Evolutionary conservation across 2,329 filamentous ascomycete genomes (phyloP).

Genomic region (Rutstroemia sp.): DNA sequence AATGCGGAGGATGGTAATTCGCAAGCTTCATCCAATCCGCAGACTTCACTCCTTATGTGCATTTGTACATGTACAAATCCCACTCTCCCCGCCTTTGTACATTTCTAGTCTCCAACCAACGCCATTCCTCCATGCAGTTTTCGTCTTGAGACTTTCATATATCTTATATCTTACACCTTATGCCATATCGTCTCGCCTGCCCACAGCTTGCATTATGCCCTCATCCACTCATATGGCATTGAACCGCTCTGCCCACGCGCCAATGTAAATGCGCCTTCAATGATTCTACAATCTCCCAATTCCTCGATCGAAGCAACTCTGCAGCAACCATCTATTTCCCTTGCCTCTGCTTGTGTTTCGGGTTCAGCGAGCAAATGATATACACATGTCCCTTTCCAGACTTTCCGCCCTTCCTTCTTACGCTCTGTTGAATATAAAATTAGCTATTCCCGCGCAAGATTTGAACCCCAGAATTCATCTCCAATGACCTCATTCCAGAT

Average conservation of each 20-base stretch:
- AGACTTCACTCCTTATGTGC: not conserved
- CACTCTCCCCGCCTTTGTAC: no score
- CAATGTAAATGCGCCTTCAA: no score
- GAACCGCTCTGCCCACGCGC: no score
- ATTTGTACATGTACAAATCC: not conserved
- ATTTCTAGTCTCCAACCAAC: not conserved
- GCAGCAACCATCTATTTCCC: slow-evolving; percentile 38
- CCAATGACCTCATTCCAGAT: no score
- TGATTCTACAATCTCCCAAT: not conserved
- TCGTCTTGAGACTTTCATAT: not conserved
- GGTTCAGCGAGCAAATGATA: slow-evolving; percentile 91
- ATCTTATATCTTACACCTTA: slow-evolving; percentile 8
- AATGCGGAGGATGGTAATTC: no score
- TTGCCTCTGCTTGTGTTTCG: slow-evolving; percentile 86
- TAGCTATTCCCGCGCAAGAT: not conserved
- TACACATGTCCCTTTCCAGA: slow-evolving; percentile 65
- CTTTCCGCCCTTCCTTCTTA: slow-evolving; percentile 71
- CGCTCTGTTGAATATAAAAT: slow-evolving; percentile 47
- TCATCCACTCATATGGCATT: no score
- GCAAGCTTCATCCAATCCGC: no score
- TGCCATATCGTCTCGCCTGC: no score
- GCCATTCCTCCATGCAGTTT: not conserved
- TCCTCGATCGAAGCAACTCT: not conserved
- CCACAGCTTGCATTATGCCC: no score
- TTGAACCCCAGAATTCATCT: not conserved